phyloP scores from a whole-genome alignment of 2,329 filamentous ascomycete species.

The Dactylellina leptospora region DNA sequence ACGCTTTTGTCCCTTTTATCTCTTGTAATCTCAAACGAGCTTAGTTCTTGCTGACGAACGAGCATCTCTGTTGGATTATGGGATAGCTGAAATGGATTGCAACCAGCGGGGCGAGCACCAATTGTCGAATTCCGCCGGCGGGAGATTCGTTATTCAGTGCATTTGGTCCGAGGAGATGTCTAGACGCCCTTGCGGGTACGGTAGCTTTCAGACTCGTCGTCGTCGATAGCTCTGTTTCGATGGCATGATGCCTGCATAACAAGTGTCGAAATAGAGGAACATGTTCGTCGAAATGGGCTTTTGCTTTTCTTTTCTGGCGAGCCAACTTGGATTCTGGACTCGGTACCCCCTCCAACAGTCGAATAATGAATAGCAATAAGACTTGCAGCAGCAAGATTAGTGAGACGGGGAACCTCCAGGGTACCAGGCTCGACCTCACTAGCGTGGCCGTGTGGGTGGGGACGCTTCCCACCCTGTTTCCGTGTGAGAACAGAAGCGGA shows the following conservation, averaged over 20 bases:
- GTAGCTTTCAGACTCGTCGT: no score
- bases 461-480: background rate
- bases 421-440: constrained; percentile 30
- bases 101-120: no score
- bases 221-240: background rate
- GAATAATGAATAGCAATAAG: no score
- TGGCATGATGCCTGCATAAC: background rate
- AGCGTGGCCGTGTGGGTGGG: constrained; percentile 20
- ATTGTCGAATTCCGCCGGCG: no score
- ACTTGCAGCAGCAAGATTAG: constrained; percentile 28
- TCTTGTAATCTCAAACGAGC: constrained; percentile 5
- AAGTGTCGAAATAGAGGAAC: no score
- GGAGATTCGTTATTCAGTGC: no score
- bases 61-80: constrained; percentile 22
- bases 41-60: constrained; percentile 10
- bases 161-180: no score
- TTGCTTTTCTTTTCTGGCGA: no score
- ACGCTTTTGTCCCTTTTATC: background rate
- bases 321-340: no score
- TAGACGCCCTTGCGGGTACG: no score
- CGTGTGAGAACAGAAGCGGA: background rate
- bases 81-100: constrained; percentile 18
- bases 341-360: no score
- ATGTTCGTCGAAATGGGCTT: no score
- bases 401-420: constrained; percentile 32